phyloP scores from a whole-genome alignment of 2,329 filamentous ascomycete genomes.

The Incumbomyces lentus region DNA sequence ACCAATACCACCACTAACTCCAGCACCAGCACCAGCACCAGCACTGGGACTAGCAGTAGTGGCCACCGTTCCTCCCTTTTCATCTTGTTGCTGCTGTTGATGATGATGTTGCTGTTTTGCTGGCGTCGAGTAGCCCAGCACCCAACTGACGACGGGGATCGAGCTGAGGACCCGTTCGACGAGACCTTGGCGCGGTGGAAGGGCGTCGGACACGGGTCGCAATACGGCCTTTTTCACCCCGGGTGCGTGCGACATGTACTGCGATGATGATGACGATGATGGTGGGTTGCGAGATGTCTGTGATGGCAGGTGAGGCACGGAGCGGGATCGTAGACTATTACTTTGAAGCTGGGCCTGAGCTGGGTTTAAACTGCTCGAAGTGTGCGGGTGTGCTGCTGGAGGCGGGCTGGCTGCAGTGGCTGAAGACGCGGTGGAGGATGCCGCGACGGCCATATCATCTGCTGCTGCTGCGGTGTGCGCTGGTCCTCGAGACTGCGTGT shows the following conservation, averaged over 20 bases:
- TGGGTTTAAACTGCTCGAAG: slow-evolving; percentile 15
- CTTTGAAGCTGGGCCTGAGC: slow-evolving; percentile 22
- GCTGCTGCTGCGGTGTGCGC: slow-evolving; percentile 18
- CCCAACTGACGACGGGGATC: slow-evolving; percentile 62
- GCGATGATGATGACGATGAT: slow-evolving; percentile 25
- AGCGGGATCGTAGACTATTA: slow-evolving; percentile 16
- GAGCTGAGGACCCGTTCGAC: slow-evolving; percentile 53
- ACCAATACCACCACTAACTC: too few relatives aligned
- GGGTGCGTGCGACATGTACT: slow-evolving; percentile 50
- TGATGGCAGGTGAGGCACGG: slow-evolving; percentile 14
- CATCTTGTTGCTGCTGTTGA: not conserved
- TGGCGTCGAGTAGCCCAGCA: slow-evolving; percentile 37
- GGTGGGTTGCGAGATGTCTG: slow-evolving; percentile 10
- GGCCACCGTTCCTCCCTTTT: not conserved
- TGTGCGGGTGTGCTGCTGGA: slow-evolving; percentile 14
- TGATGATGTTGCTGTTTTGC: too few relatives aligned
- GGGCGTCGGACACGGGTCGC: slow-evolving; percentile 58
- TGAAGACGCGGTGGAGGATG: slow-evolving; percentile 33
- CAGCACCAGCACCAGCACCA: too few relatives aligned
- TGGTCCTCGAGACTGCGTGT: slow-evolving; percentile 26
- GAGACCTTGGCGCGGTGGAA: slow-evolving; percentile 58
- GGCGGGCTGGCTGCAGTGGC: slow-evolving; percentile 28
- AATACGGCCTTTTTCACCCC: slow-evolving; percentile 55
- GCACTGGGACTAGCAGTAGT: too few relatives aligned
- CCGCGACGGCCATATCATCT: slow-evolving; percentile 7